Base-by-base conservation (phyloP, 441 rosid genomes). In the Adansonia madagascariensis region DNA sequence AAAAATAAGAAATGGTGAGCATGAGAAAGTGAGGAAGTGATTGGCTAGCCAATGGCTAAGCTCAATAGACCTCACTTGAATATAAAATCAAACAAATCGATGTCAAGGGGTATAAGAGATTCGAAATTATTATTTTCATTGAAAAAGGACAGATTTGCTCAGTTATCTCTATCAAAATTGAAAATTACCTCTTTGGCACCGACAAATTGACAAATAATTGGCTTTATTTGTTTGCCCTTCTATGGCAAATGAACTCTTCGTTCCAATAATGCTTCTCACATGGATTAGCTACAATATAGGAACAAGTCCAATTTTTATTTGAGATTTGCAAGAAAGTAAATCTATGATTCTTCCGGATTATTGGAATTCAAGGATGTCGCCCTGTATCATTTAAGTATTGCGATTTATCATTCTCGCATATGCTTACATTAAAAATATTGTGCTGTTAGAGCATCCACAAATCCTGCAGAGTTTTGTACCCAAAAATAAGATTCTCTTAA, bases 71-170 rank as follows among this genome's bases (percentile, higher is more conserved):
- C 62, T 75, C 52, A 67, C 67, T 81, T 79, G 57, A 74, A 49
- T 62, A 79, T 65, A 65, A 79, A 75, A 75, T 82, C 79, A 82
- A 80, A 69, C 68, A 71, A 3, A 78, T 81, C 84, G 0, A 47
- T 14, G 27, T 46, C 63, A 41, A 14, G 12, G 61, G 46, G 15
- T 31, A 49, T 1, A 5, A 18, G 5, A 67, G 39, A 20, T 46
- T 67, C 39, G n/a, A 8, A 44, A 68, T 68, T 8, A 59, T 12
- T 22, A 68, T 47, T 62, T n/a, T 10, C 22, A 64, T 3, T 3
- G 6, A 43, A 17, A 3, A 41, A 41, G 11, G 24, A 9, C 71
- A 3, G 50, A 8, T 56, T 9, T 41, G 50, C 35, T 60, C 44
- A 6, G 0, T 67, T 6, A 31, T 49, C 57, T 18, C 53, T 3